Evolutionary conservation across 1,284 basidiomycete genomes (phyloP), one percentile per base, ranked within the genome.

Genomic region (Melampsora larici-populina): DNA sequence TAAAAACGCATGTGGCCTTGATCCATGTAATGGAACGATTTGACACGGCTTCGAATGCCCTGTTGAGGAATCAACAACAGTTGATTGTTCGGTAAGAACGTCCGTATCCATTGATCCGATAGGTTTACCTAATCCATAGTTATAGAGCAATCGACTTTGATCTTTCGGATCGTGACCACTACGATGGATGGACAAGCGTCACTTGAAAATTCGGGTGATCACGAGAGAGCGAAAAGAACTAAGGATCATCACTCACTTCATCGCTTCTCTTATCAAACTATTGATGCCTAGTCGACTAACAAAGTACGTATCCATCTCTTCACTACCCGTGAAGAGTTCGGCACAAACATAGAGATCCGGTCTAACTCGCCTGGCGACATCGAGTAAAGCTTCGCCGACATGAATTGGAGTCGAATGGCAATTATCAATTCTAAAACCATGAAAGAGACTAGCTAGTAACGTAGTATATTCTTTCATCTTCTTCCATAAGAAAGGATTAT

Each of bases 361-460:
- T 81, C 94, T 94, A 77, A 90, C 89, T 29, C 89, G 89, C 58
- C 97, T 89, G 6, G 95, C 96, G 11, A 91, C 90, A 82, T 99
- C 97, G 43, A 99, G 89, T 86, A 99, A 90, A 76, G 88, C 87
- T 18, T 91, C 90, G n/a, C 95, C 96, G 24, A 98, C 94, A 80
- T 93, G 90, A 65, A 98, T 86, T 7, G 96, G 97, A 0, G 96
- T 99, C 18, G 96, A 98, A 85, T 99, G 96, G 81, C 94, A 97
- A 84, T 99, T 99, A 85, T 99, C 96, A 81, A 99, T 91, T 31
- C 97, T 89, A 88, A 99, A 97, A 8, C 96, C 96, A 79, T 97
- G 91, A 83, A 97, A 99, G 11, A 89, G 88, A 58, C 85, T 86
- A 0, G 96, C 96, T 63, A 94, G 89, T 24, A 87, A 87, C 71